Conservation (phyloP, 2,329 filamentous ascomycete genomes). For the Paracoccidioides brasiliensis region DNA sequence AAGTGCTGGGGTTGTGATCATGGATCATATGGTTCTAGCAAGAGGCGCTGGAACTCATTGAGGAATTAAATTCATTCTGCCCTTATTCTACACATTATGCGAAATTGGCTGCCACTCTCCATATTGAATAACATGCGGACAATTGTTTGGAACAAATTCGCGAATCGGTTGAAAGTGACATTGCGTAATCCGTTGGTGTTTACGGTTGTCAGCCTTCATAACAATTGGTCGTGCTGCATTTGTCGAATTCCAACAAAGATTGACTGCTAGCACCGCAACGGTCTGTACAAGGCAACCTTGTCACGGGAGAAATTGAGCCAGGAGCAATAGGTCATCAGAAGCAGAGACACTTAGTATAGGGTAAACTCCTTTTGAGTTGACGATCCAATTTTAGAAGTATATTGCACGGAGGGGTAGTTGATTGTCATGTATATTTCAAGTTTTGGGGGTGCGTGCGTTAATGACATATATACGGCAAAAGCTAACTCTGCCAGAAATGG, state of each 20-base stretch:
- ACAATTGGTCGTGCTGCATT: constrained; percentile 20
- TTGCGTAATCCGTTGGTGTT: constrained; percentile 28
- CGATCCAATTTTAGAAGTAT: constrained; percentile 20
- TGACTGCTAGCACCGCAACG: not conserved
- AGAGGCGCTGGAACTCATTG: too few species aligned
- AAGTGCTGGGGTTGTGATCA: too few species aligned
- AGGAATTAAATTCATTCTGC: too few species aligned
- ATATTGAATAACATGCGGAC: not conserved
- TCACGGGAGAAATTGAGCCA: constrained; percentile 11
- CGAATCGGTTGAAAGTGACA: constrained; percentile 23
- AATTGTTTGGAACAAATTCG: not conserved
- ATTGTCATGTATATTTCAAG: constrained; percentile 20
- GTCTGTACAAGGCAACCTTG: not conserved
- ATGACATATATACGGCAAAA: constrained; percentile 20
- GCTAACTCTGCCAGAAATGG: constrained; percentile 8
- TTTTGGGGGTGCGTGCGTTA: constrained; percentile 21
- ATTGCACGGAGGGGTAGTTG: constrained; percentile 19
- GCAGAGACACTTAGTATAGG: constrained; percentile 16
- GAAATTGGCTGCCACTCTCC: not conserved
- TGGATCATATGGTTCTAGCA: too few species aligned
- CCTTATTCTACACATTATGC: too few species aligned
- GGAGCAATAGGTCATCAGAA: constrained; percentile 25
- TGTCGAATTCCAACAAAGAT: constrained; percentile 13
- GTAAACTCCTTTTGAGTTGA: constrained; percentile 17
- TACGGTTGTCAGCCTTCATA: constrained; percentile 15